Conservation (phyloP, 805 yeast genomes). For the Saccharomycopsis schoenii region DNA sequence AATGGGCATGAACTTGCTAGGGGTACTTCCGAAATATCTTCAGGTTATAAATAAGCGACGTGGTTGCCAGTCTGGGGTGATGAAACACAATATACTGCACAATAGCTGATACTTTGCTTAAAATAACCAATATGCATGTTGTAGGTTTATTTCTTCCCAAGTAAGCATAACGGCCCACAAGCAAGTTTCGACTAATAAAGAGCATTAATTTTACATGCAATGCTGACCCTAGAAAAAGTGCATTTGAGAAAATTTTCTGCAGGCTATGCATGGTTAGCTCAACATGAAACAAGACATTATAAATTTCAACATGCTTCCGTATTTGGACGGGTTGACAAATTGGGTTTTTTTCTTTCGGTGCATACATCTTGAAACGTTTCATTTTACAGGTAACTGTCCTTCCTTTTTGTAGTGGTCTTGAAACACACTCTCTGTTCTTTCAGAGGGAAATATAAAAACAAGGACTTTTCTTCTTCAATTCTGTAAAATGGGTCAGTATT, state of each 20-base stretch:
- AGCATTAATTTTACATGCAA: too few relatives aligned
- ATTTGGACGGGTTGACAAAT: background rate
- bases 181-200: too few relatives aligned
- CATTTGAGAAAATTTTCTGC: too few relatives aligned
- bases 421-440: too few relatives aligned
- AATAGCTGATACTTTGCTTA: too few relatives aligned
- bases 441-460: too few relatives aligned
- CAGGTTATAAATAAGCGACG: too few relatives aligned
- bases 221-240: too few relatives aligned
- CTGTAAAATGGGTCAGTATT: too few relatives aligned
- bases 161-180: background rate
- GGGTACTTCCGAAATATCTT: background rate
- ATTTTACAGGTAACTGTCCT: background rate
- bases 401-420: background rate
- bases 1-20: background rate
- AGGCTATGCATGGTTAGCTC: background rate
- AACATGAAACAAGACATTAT: conserved; percentile 1
- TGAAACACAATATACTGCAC: too few relatives aligned
- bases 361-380: background rate
- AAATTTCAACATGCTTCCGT: background rate
- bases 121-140: background rate
- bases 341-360: background rate
- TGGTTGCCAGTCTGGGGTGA: too few relatives aligned
- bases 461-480: too few relatives aligned
- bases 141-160: background rate